Conservation (phyloP, 208 protist genomes). For the Balamuthia mandrillaris region DNA sequence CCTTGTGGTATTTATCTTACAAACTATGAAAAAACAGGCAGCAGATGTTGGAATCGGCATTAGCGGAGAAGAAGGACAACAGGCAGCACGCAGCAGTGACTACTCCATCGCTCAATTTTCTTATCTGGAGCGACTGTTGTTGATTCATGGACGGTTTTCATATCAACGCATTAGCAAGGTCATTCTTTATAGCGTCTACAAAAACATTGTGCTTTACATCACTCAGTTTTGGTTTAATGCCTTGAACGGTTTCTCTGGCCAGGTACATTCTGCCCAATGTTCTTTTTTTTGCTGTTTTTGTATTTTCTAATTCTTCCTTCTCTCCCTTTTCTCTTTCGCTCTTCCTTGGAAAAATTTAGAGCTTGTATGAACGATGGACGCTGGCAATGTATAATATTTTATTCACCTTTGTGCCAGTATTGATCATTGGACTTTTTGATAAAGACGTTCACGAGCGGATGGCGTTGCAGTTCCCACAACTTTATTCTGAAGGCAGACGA, state of each 20-base stretch:
- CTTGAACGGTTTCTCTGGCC: constrained; percentile 83
- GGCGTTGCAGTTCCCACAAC: too few relatives aligned
- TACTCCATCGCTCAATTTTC: constrained; percentile 82
- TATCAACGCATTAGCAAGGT: constrained; percentile 84
- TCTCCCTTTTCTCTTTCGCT: constrained; percentile 83
- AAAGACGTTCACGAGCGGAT: too few relatives aligned
- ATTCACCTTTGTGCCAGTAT: constrained; percentile 73
- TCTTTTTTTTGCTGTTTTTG: too few relatives aligned
- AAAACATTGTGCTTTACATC: constrained; percentile 86
- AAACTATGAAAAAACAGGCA: not conserved
- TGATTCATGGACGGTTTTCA: constrained; percentile 89
- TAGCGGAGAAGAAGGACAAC: constrained; percentile 73
- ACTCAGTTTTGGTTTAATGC: constrained; percentile 82
- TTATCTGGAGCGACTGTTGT: constrained; percentile 84
- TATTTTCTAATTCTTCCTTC: too few relatives aligned
- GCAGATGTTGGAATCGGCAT: constrained; percentile 79
- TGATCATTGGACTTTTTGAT: constrained; percentile 73
- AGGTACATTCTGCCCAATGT: constrained; percentile 11
- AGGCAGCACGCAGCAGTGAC: constrained; percentile 69
- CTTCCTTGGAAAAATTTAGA: constrained; percentile 95
- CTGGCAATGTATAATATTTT: constrained; percentile 71
- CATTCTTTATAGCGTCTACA: constrained; percentile 93
- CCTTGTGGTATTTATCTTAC: too few relatives aligned
- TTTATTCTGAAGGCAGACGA: too few relatives aligned
- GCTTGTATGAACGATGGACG: constrained; percentile 38